A percentile compares a stretch with the other conserved stretches of the same genome.
phyloP scores from a whole-genome alignment of 805 yeast genomes.

The Lipomyces yamanashiensis region DNA sequence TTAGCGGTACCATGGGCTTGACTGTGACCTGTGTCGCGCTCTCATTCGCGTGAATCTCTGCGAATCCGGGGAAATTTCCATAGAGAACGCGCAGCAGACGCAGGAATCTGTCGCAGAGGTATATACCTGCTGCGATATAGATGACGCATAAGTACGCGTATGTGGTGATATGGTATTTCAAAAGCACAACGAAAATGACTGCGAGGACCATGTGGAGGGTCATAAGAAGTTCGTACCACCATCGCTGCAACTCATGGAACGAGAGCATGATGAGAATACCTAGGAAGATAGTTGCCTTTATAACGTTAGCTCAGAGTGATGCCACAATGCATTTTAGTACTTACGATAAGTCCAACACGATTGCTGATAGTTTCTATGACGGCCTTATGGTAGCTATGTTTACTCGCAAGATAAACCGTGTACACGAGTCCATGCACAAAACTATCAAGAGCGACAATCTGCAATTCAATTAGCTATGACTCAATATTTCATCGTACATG shows the following conservation, averaged over 20 bases:
- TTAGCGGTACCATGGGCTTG: constrained; percentile 15
- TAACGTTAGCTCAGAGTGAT: constrained; percentile 35
- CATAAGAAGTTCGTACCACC: constrained; percentile 63
- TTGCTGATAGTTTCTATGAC: background rate
- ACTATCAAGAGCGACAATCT: constrained; percentile 46
- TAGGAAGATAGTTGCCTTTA: constrained; percentile 46
- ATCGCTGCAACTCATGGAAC: constrained; percentile 56
- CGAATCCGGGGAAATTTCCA: constrained; percentile 55
- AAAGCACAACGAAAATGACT: constrained; percentile 55
- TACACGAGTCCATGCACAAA: constrained; percentile 63
- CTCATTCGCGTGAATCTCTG: constrained; percentile 39
- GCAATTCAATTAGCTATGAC: background rate
- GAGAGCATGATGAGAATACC: constrained; percentile 56
- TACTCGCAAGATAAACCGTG: constrained; percentile 46
- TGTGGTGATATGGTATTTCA: constrained; percentile 57
- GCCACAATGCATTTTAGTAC: background rate
- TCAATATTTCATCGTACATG: background rate
- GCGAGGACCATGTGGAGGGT: constrained; percentile 62
- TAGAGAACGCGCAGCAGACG: constrained; percentile 60
- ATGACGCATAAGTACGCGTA: constrained; percentile 45
- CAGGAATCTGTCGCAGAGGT: constrained; percentile 68
- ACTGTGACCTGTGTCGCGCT: constrained; percentile 20
- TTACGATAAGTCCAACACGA: constrained; percentile 47
- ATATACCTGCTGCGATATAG: constrained; percentile 55
- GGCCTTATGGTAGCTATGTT: background rate